Evolutionary conservation across 2,329 filamentous ascomycete species (phyloP).

Genomic region (Davidsoniella neocaledoniae): DNA sequence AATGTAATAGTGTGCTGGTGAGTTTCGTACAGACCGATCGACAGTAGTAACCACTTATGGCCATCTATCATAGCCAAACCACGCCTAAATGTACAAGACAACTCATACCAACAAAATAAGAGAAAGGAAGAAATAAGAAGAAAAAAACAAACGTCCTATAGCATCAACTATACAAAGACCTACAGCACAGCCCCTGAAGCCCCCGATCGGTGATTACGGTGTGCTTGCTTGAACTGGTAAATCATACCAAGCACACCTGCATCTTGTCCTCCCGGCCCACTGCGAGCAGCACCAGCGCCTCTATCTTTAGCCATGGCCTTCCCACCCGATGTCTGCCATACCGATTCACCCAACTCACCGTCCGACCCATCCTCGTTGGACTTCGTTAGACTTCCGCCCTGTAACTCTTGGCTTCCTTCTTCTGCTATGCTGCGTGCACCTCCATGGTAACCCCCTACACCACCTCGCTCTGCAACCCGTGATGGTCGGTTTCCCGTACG

Average conservation of each 20-base stretch:
- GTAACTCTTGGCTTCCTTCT: not conserved
- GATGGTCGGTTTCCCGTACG: slow-evolving; percentile 24
- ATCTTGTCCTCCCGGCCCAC: slow-evolving; percentile 24
- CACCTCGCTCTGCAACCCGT: not conserved
- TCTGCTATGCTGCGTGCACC: not conserved
- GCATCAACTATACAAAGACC: not conserved
- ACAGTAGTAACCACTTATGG: no score
- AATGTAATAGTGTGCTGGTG: no score
- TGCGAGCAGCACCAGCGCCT: not conserved
- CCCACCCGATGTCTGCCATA: slow-evolving; percentile 40
- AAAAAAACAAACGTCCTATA: not conserved
- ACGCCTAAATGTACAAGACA: no score
- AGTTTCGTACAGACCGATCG: no score
- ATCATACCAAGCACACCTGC: slow-evolving; percentile 40
- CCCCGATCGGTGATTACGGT: slow-evolving; percentile 30
- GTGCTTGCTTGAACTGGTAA: slow-evolving; percentile 41
- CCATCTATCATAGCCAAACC: no score
- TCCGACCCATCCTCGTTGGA: slow-evolving; percentile 34
- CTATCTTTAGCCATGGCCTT: slow-evolving; percentile 21
- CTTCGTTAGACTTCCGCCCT: not conserved
- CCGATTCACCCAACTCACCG: slow-evolving; percentile 38
- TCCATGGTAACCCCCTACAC: not conserved
- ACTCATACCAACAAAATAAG: no score
- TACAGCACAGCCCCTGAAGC: slow-evolving; percentile 21
- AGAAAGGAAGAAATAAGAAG: not conserved